Conservation (phyloP, 2,329 filamentous ascomycete genomes). For the Diaporthe vexans region DNA sequence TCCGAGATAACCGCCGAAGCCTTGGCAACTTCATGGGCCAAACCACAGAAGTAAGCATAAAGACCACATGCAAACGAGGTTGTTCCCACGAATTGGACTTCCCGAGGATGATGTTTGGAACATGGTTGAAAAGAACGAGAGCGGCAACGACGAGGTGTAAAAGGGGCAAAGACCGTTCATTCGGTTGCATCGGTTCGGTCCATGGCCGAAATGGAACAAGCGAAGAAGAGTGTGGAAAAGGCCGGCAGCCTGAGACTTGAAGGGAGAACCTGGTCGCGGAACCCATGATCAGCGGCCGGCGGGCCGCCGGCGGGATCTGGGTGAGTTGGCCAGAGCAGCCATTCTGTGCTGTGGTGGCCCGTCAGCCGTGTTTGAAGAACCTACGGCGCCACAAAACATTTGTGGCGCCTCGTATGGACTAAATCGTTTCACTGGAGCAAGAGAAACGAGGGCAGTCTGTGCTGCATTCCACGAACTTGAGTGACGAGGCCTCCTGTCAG, state of each 20-base stretch:
- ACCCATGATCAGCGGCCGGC: conserved; percentile 24
- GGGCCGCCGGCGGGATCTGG: conserved; percentile 12
- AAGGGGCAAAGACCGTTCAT: conserved; percentile 50
- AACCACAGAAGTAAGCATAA: not conserved
- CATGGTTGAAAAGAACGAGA: conserved; percentile 50
- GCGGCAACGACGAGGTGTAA: conserved; percentile 44
- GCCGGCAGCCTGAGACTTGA: not conserved
- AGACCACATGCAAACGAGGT: conserved; percentile 43
- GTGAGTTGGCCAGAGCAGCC: not conserved
- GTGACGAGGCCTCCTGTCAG: not conserved
- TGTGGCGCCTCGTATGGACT: not conserved
- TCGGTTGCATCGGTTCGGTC: conserved; percentile 47
- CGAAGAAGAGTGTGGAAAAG: conserved; percentile 4
- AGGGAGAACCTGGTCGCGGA: not conserved
- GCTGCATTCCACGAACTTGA: not conserved
- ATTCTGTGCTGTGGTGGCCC: not conserved
- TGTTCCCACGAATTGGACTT: conserved; percentile 53
- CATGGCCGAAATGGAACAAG: conserved; percentile 3
- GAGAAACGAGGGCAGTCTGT: not conserved
- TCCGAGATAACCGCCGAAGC: conserved; percentile 2
- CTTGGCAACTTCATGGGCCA: not conserved
- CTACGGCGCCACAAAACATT: not conserved
- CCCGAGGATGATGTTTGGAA: conserved; percentile 54
- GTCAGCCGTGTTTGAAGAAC: not conserved
- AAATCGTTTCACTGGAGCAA: not conserved